Conservation (phyloP, 192 early-diverging fungal genomes). For the Phlyctochytrium arcticum region DNA sequence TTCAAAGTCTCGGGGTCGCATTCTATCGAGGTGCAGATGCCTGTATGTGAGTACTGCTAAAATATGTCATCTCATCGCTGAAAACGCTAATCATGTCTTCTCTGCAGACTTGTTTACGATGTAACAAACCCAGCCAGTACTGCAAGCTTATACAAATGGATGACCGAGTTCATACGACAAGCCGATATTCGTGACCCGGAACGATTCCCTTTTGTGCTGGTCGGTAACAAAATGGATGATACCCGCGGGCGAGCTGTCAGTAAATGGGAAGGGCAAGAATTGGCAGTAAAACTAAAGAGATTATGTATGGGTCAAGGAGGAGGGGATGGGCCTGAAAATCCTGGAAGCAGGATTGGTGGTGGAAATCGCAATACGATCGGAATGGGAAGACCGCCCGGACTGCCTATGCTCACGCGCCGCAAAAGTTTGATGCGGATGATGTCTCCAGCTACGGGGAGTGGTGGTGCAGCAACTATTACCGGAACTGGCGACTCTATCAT, state of each 20-base stretch:
- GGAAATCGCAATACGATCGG: neutral
- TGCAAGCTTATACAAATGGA: conserved; percentile 29
- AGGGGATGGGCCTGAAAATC: neutral
- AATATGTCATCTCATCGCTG: neutral
- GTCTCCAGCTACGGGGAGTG: neutral
- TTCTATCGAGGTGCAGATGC: conserved; percentile 48
- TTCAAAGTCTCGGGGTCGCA: conserved; percentile 38
- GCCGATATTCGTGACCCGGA: conserved; percentile 34
- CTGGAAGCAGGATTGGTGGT: neutral
- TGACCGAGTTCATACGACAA: conserved; percentile 32
- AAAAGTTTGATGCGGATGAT: neutral
- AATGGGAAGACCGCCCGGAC: neutral
- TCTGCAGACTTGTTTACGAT: conserved; percentile 40
- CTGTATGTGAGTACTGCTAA: conserved; percentile 28
- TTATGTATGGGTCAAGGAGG: conserved; percentile 2
- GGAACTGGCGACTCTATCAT: neutral
- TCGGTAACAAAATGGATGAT: conserved; percentile 44
- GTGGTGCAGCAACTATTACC: neutral
- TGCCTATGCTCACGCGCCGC: neutral
- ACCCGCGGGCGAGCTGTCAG: conserved; percentile 7
- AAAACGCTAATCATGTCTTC: neutral
- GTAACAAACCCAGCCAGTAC: conserved; percentile 36
- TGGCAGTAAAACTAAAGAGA: conserved; percentile 24
- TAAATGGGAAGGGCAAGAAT: conserved; percentile 24
- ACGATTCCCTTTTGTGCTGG: conserved; percentile 40